Evolutionary conservation across 1,284 basidiomycete genomes (phyloP), one percentile per base, ranked within the genome.

Genomic region (Xanthoconium separans): DNA sequence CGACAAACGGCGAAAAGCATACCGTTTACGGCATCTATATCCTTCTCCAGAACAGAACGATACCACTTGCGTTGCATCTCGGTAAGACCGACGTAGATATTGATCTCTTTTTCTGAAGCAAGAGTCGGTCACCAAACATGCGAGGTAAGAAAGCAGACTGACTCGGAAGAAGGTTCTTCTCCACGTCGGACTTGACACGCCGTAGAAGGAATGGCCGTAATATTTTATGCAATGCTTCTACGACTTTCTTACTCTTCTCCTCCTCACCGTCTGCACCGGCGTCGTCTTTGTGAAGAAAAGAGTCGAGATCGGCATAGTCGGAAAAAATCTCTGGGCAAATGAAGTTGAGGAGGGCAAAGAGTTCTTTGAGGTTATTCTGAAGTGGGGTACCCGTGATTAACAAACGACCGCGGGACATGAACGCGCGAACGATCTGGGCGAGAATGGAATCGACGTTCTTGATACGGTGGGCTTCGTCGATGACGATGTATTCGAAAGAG

Each of bases 11-110:
- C 0, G 6, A 18, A 24, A 20, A 56, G n/a, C 43, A 24, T 44
- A 83, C 94, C 93, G 68, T 98, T 99, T 51, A 99, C 97, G 11
- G 96, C 96, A 67, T 99, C 97, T 54, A 99, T 98, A 72, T 99
- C 97, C 76, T 99, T 98, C 74, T 99, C 95, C 52, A 99, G 74
- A 6, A 99, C 91, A 36, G 89, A 93, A 40, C 92, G 86, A 72
- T 97, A 97, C 97, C 96, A 99, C 70, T 95, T 98, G 44, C 94
- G 80, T 72, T 99, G 97, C 95, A 99, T 96, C 33, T 98, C 95
- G 2, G 95, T 93, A 61, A 99, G 82, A 52, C 96, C 96, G 55
- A 99, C 92, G 61, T 99, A 99, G 53, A 99, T 93, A 69, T 99
- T 99, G 73, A 99, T 95, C 70, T 99, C 97, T 79, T 99, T 99